These are phyloP conservation scores for Neonectria ditissima DNA, from an alignment of 2,329 filamentous ascomycete species.

Conservation along the genomic window DNA sequence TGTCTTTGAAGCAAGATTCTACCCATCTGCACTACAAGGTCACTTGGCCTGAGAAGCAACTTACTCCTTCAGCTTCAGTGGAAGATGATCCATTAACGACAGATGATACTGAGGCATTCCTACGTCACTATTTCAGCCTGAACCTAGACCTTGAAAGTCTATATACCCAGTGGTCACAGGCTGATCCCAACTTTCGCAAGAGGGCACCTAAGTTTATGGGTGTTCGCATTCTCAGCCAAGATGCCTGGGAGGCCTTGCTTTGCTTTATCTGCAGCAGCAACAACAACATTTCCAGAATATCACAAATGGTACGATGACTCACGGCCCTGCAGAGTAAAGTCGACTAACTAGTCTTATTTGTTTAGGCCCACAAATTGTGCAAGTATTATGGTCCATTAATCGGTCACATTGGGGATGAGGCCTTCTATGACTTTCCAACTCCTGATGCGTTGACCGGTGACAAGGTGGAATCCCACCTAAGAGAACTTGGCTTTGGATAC, in stretches of 20 bases:
- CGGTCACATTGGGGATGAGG: conserved; percentile 73
- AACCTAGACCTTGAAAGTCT: conserved; percentile 78
- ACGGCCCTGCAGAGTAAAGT: neutral
- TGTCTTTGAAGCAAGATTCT: conserved; percentile 86
- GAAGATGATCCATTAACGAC: conserved; percentile 41
- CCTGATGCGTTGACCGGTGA: conserved; percentile 78
- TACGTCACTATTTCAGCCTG: conserved; percentile 90
- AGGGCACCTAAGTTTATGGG: conserved; percentile 90
- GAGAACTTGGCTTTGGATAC: conserved; percentile 92
- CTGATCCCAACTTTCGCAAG: conserved; percentile 88
- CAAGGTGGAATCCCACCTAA: conserved; percentile 83
- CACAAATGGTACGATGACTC: conserved; percentile 78
- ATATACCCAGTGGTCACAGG: conserved; percentile 87
- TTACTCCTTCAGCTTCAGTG: conserved; percentile 19
- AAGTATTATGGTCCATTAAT: conserved; percentile 84
- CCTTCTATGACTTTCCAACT: conserved; percentile 89
- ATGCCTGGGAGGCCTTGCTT: conserved; percentile 94
- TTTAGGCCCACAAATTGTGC: conserved; percentile 85
- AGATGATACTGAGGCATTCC: conserved; percentile 79
- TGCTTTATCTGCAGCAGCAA: conserved; percentile 99
- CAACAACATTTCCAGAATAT: conserved; percentile 96
- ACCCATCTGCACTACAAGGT: conserved; percentile 83
- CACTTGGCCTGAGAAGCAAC: conserved; percentile 63
- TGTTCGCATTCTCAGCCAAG: conserved; percentile 91
- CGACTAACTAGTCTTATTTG: conserved; percentile 11